Evolutionary conservation across 75 land plant genomes (phyloP), one percentile per base, ranked within the genome.

Genomic region (Cunninghamia lanceolata): DNA sequence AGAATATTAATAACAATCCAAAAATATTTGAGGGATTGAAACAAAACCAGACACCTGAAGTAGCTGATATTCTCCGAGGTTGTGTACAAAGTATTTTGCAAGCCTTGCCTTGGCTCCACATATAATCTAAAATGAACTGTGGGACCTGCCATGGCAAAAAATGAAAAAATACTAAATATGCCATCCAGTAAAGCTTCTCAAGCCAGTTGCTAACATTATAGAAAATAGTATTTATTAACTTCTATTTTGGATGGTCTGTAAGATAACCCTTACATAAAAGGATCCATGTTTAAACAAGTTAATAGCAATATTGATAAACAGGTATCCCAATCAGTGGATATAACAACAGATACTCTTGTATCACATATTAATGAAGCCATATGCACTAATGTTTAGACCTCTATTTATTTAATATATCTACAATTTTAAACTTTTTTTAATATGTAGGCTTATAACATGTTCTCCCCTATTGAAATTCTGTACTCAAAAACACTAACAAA

Each of bases 41-140:
- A 78, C 17, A 70, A 85, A 79, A 10, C 73, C 7, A 36, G 9
- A 66, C 84, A 96, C 99, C 99, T 94, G 99, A 98, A 50, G 86
- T 94, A 28, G 99, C 99, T 52, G 99, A 98, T 34, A 98, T 94
- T 83, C 99, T 88, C 38, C 99, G 92, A 86, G 99, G 99, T 84
- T 98, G 99, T 14, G 99, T 96, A 88, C 99, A 98, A 10, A 98
- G 74, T 78, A 98, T 91, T 91, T 93, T 95, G 89, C 99, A 98
- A 19, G 92, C 82, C 81, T 93, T 91, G n/a, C 95, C 93, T 88
- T 90, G 91, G 82, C 86, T 70, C 99, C 99, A 98, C 93, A 93
- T 91, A 74, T 93, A 83, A 82, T 98, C 99, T 86, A 98, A 90
- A 32, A 98, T 89, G 86, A 84, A 96, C 79, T 98, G 99, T 35